Evolutionary conservation across 2,329 filamentous ascomycete genomes (phyloP).

Genomic region (Daldinia sp.): DNA sequence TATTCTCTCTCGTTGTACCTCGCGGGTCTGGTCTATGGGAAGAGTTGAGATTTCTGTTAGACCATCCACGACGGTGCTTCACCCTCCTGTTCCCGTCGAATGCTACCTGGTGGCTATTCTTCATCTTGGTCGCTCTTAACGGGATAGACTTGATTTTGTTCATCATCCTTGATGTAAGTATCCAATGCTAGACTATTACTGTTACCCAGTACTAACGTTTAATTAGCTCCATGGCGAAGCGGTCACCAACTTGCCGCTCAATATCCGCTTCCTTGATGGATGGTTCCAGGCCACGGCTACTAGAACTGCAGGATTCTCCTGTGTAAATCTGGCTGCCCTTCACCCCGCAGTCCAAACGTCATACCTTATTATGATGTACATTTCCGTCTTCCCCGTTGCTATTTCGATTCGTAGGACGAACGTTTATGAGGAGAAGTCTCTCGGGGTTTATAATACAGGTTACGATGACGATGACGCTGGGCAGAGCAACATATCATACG

Average conservation of each 20-base stretch:
- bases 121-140: slow-evolving; percentile 85
- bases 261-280: slow-evolving; percentile 84
- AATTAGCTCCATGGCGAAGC: slow-evolving; percentile 75
- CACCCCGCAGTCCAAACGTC: slow-evolving; percentile 94
- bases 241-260: slow-evolving; percentile 75
- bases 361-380: slow-evolving; percentile 99
- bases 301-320: slow-evolving; percentile 89
- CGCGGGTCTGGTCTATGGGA: slow-evolving; percentile 81
- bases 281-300: slow-evolving; percentile 92
- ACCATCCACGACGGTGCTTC: slow-evolving; percentile 96
- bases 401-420: slow-evolving; percentile 95
- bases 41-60: slow-evolving; percentile 88
- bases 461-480: slow-evolving; percentile 64
- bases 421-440: slow-evolving; percentile 91
- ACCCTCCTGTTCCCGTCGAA: slow-evolving; percentile 90
- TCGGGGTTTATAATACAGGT: slow-evolving; percentile 76
- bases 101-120: slow-evolving; percentile 96
- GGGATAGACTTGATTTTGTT: slow-evolving; percentile 89
- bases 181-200: background rate
- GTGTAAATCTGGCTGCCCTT: slow-evolving; percentile 79
- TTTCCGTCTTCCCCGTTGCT: slow-evolving; percentile 95
- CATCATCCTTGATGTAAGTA: slow-evolving; percentile 85
- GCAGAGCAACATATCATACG: slow-evolving; percentile 78
- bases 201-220: slow-evolving; percentile 31
- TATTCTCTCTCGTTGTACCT: slow-evolving; percentile 74